Evolutionary conservation across 2,329 filamentous ascomycete species (phyloP).

Genomic region (Cercospora janseana): DNA sequence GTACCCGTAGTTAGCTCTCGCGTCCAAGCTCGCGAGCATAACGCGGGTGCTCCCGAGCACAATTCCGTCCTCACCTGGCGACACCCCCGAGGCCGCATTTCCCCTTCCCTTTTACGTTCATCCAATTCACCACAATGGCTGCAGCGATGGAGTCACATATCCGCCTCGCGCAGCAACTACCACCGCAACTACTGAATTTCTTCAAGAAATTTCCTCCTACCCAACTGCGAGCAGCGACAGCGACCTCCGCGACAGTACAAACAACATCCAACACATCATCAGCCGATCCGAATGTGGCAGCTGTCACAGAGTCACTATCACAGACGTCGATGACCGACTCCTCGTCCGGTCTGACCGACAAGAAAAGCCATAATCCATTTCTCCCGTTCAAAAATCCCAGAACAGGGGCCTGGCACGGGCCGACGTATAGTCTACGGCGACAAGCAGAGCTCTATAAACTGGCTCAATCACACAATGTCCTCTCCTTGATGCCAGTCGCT

Average conservation of each 20-base stretch:
- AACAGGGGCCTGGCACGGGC: slow-evolving; percentile 80
- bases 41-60: slow-evolving; percentile 14
- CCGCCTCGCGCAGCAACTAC: slow-evolving; percentile 69
- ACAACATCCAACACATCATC: slow-evolving; percentile 41
- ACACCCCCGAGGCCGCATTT: too few relatives aligned
- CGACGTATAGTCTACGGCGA: slow-evolving; percentile 75
- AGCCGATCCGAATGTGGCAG: slow-evolving; percentile 42
- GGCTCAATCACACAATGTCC: slow-evolving; percentile 57
- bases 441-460: slow-evolving; percentile 91
- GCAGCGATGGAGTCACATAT: slow-evolving; percentile 38
- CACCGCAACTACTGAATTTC: slow-evolving; percentile 76
- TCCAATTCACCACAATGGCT: slow-evolving; percentile 20
- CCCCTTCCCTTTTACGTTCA: slow-evolving; percentile 2
- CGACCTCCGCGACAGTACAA: slow-evolving; percentile 18
- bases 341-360: slow-evolving; percentile 39
- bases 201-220: slow-evolving; percentile 83
- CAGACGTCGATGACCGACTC: slow-evolving; percentile 12
- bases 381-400: slow-evolving; percentile 70
- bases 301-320: slow-evolving; percentile 35
- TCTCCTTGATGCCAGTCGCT: slow-evolving; percentile 36
- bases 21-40: slow-evolving; percentile 12
- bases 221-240: slow-evolving; percentile 26
- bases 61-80: too few relatives aligned
- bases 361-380: slow-evolving; percentile 67
- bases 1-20: slow-evolving; percentile 3